phyloP scores from a whole-genome alignment of 2,329 filamentous ascomycete genomes.

The Aphanoascus verrucosus region DNA sequence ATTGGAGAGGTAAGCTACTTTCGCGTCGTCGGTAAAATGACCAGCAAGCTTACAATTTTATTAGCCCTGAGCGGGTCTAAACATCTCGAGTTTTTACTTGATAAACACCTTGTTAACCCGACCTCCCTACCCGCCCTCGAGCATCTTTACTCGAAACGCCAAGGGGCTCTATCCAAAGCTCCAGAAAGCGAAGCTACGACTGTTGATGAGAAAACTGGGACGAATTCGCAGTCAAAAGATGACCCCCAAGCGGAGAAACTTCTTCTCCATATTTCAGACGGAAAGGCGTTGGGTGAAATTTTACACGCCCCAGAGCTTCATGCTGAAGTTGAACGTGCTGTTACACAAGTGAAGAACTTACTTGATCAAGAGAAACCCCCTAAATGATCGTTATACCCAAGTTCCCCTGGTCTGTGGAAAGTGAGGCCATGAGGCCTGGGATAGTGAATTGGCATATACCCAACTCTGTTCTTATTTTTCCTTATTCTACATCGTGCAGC shows the following conservation, averaged over 20 bases:
- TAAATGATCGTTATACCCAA: background rate
- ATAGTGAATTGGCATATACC: no score
- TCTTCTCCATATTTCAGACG: constrained; percentile 38
- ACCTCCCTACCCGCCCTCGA: constrained; percentile 61
- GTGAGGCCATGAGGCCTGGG: background rate
- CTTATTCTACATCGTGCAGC: no score
- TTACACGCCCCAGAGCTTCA: constrained; percentile 60
- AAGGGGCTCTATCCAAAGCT: constrained; percentile 17
- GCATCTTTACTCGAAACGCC: constrained; percentile 53
- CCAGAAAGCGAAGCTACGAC: constrained; percentile 14
- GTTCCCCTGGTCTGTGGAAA: background rate
- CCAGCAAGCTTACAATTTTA: constrained; percentile 13
- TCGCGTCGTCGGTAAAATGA: constrained; percentile 14
- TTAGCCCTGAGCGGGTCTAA: constrained; percentile 67
- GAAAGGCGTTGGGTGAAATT: constrained; percentile 48
- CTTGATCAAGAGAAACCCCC: constrained; percentile 20
- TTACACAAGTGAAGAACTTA: constrained; percentile 55
- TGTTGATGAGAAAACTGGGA: constrained; percentile 25
- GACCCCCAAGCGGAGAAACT: constrained; percentile 37
- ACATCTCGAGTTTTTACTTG: constrained; percentile 70
- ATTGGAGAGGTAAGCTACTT: constrained; percentile 54
- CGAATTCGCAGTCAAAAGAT: constrained; percentile 12
- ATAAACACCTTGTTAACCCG: constrained; percentile 58
- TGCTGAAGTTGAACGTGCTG: constrained; percentile 62
- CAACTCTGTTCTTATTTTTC: no score